phyloP scores from a whole-genome alignment of 371 early-diverging fungal genomes.

The Zancudomyces culisetae region DNA sequence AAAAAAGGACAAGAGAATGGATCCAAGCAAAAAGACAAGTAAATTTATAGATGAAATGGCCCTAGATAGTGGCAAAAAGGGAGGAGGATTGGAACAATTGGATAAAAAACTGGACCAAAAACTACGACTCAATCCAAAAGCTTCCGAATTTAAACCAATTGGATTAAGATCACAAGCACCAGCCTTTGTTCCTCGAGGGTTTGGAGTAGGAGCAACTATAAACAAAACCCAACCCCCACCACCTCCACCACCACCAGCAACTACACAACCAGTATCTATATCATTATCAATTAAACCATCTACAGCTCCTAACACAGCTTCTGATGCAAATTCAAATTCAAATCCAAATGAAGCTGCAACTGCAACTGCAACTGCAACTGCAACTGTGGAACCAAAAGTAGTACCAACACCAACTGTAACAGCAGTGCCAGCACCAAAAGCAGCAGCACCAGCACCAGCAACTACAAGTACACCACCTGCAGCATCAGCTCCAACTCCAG shows the following conservation, averaged over 20 bases:
- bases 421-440: neutral
- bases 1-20: neutral
- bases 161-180: slow-evolving; percentile 32
- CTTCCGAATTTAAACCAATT: slow-evolving; percentile 19
- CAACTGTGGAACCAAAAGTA: neutral
- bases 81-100: neutral
- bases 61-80: neutral
- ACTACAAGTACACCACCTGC: slow-evolving; percentile 3
- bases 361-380: neutral
- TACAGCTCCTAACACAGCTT: neutral
- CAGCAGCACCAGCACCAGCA: neutral
- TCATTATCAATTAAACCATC: neutral
- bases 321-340: slow-evolving; percentile 5
- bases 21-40: neutral
- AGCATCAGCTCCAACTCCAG: neutral
- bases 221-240: neutral
- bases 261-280: neutral
- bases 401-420: slow-evolving; percentile 6
- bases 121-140: slow-evolving; percentile 12
- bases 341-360: neutral
- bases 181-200: slow-evolving; percentile 27
- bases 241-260: neutral
- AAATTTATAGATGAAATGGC: neutral
- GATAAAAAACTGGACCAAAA: neutral
- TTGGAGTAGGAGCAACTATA: neutral